Evolutionary conservation across 1,139 yeast species (phyloP).

Genomic region (Suhomyces bokatorum): DNA sequence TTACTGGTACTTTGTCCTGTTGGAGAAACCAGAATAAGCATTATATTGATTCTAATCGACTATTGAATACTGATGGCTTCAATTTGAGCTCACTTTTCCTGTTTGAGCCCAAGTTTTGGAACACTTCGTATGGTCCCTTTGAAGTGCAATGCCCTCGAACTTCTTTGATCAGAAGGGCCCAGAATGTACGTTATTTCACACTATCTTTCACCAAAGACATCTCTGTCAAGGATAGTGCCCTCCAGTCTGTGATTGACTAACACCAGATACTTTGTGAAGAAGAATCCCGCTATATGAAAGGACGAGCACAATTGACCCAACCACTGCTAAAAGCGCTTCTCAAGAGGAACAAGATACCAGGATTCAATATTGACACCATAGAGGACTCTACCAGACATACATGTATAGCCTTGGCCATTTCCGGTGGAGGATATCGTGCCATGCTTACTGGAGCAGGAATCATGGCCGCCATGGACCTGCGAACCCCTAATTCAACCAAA

Average conservation of each 20-base stretch:
- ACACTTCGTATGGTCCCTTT: slow-evolving; percentile 38
- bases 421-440: slow-evolving; percentile 77
- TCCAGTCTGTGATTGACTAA: slow-evolving; percentile 6
- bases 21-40: too few species aligned
- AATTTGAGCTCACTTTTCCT: background rate
- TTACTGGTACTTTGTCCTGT: background rate
- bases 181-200: slow-evolving; percentile 24
- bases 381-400: slow-evolving; percentile 23
- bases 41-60: background rate
- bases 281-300: slow-evolving; percentile 39
- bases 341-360: slow-evolving; percentile 37
- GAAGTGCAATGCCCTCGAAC: slow-evolving; percentile 42
- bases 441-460: slow-evolving; percentile 69
- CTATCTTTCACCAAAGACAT: background rate
- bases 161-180: slow-evolving; percentile 39
- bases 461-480: slow-evolving; percentile 51
- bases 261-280: slow-evolving; percentile 24
- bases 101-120: slow-evolving; percentile 4
- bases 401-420: slow-evolving; percentile 55
- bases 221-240: background rate
- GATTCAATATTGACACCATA: slow-evolving; percentile 31
- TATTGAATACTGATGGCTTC: background rate
- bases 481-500: slow-evolving; percentile 35
- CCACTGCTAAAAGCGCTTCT: slow-evolving; percentile 34
- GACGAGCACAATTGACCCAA: slow-evolving; percentile 35